phyloP scores from a whole-genome alignment of 2,329 filamentous ascomycete species.

The Botryotinia convoluta region DNA sequence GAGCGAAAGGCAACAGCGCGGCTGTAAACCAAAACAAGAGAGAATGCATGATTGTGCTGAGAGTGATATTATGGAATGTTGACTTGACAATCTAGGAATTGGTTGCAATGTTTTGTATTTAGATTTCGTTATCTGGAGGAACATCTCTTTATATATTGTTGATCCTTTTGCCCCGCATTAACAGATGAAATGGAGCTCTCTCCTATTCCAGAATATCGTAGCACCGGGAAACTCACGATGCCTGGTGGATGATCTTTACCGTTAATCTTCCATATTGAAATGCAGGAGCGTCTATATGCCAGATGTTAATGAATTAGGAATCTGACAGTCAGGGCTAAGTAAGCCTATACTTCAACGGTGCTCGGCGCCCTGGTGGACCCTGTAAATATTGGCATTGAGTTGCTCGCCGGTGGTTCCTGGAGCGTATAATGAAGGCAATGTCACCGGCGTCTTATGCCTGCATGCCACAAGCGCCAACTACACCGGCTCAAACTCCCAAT shows the following conservation, averaged over 20 bases:
- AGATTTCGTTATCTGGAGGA: background rate
- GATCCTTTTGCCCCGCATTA: background rate
- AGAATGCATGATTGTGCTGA: background rate
- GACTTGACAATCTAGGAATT: background rate
- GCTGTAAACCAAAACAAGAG: slow-evolving; percentile 4
- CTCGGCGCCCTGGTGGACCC: background rate
- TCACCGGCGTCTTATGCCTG: background rate
- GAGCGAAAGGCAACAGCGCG: slow-evolving; percentile 8
- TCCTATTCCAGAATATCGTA: background rate
- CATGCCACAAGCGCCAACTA: background rate
- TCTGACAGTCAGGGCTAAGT: background rate
- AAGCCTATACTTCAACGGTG: background rate
- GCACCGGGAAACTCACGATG: background rate
- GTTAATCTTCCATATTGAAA: background rate
- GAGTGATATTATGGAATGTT: background rate
- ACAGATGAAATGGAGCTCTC: background rate
- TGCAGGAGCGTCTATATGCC: background rate
- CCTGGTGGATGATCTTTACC: background rate
- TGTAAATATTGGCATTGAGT: background rate
- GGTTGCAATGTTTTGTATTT: background rate
- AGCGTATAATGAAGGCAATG: background rate
- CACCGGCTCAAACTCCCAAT: background rate
- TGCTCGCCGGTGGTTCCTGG: background rate
- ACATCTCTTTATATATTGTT: background rate
- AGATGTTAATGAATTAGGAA: background rate